Evolutionary conservation across 2,329 filamentous ascomycete species (phyloP), one percentile per base, ranked within the genome.

Genomic region (Pseudogymnoascus sp.): DNA sequence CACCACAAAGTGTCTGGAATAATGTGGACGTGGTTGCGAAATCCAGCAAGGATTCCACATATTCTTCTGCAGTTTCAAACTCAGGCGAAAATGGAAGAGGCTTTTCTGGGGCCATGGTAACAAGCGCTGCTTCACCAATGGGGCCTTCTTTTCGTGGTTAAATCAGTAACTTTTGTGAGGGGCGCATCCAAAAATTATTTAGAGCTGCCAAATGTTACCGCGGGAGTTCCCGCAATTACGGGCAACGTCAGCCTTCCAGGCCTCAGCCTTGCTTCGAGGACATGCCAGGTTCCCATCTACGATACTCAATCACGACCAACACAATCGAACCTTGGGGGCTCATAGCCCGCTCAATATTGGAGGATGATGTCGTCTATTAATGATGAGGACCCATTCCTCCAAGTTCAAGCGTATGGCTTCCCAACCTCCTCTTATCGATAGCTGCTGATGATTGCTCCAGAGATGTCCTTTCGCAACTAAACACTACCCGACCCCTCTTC

Each of bases 1-100:
- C 92, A 61, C 94, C 94, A 72, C 92, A 96, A n/a, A 99, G 81
- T 27, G 90, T 90, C 67, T 90, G 88, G 68, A 97, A 92, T 1
- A 91, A 79, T 61, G 87, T 83, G 52, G 88, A 89, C 1, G 85
- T 86, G 5, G 86, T 86, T 1, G 87, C 83, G 69, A 97, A 96
- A 18, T 84, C 73, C 27, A 97, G 80, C 10, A 97, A 82, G 15
- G 86, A 86, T 27, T 89, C 80, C 58, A 96, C 82, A 73, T 96
- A 99, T 60, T 86, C 82, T 58, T 96, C 89, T 5, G 85, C 77
- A 48, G 83, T 84, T 37, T 78, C 72, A 78, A 93, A 97, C 69
- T 84, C 83, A 59, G 85, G 80, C 35, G 83, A 80, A 70, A 89
- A 83, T 1, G 92, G 92, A 25, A 96, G 80, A 10, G 79, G 78